Base-by-base conservation (phyloP, 805 yeast genomes). In the Priceomyces carsonii region DNA sequence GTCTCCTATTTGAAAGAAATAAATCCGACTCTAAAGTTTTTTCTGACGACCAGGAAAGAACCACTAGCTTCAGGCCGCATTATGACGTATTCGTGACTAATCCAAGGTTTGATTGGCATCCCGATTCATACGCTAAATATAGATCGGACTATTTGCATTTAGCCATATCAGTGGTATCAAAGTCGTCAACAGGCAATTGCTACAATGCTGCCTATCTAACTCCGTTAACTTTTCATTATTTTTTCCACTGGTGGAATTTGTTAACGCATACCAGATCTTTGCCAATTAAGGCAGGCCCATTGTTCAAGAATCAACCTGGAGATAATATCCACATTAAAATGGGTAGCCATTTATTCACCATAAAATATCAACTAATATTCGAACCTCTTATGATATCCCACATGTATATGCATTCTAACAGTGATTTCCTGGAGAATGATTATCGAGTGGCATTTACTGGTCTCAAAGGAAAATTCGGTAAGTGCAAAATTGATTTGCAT, bases 71-170 rank as follows among this genome's bases (percentile, higher is more conserved):
- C 45, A 63, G 66, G 26, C 82, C 85, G 0, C 95, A 85, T 50
- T 80, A 80, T 48, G 80, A 77, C 26, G 74, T 85, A 6, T 58
- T 63, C 13, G 71, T 83, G n/a, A 70, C 75, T 3, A 75, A 77
- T 47, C 91, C 90, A 0, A 78, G 79, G 19, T 48, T 55, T 12
- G 61, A 56, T 0, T 50, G 51, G 2, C 89, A 89, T 62, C 67
- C 71, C 1, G 98, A 91, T 60, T 86, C 96, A 0, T 91, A 82
- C 55, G 61, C 59, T 8, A 88, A 83, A 0, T 93, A 80, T 66
- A 66, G 98, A 53, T 84, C 95, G 43, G 82, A 88, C 36, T 90
- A 78, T 53, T 69, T 91, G 8, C 96, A 88, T 53, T 40, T 69
- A 45, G 66, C 72, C 4, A 48, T 69, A 5, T 51, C 68, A 0